Percentiles rank a stretch among this genome's conserved stretches.
Evolutionary conservation across 2,329 filamentous ascomycete species (phyloP).

Genomic region (Davidsoniella eucalypti): DNA sequence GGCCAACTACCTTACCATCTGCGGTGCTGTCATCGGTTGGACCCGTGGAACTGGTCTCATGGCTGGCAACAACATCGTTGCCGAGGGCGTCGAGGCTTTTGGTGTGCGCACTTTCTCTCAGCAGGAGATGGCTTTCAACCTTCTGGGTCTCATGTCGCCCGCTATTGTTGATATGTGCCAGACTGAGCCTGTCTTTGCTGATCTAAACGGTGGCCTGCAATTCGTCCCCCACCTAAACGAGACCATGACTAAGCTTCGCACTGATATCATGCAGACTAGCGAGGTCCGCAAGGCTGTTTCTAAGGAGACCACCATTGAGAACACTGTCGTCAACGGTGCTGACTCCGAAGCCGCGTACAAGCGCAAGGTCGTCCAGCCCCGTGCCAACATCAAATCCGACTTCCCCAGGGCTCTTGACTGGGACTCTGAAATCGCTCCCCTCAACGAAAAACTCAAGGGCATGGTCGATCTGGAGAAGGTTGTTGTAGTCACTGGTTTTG

Average conservation of each 20-base stretch:
- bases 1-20: slow-evolving; percentile 95
- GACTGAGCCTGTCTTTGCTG: slow-evolving; percentile 85
- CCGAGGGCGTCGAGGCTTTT: slow-evolving; percentile 89
- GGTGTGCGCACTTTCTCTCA: slow-evolving; percentile 97
- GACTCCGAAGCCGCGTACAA: slow-evolving; percentile 85
- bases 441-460: slow-evolving; percentile 77
- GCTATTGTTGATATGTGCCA: slow-evolving; percentile 92
- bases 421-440: slow-evolving; percentile 76
- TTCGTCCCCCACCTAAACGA: slow-evolving; percentile 94
- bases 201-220: slow-evolving; percentile 92
- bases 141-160: slow-evolving; percentile 89
- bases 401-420: slow-evolving; percentile 85
- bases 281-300: slow-evolving; percentile 86
- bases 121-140: slow-evolving; percentile 98
- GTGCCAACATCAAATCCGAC: slow-evolving; percentile 95
- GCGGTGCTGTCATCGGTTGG: slow-evolving; percentile 96
- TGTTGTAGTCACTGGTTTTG: slow-evolving; percentile 90
- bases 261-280: slow-evolving; percentile 87
- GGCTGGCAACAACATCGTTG: slow-evolving; percentile 94
- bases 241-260: slow-evolving; percentile 81
- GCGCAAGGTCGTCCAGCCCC: slow-evolving; percentile 81
- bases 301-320: slow-evolving; percentile 90
- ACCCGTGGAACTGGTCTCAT: slow-evolving; percentile 96
- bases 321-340: slow-evolving; percentile 92
- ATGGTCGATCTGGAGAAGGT: slow-evolving; percentile 99